Evolutionary conservation across 495 filamentous ascomycete genomes (phyloP).

Genomic region (Tuber borchii): DNA sequence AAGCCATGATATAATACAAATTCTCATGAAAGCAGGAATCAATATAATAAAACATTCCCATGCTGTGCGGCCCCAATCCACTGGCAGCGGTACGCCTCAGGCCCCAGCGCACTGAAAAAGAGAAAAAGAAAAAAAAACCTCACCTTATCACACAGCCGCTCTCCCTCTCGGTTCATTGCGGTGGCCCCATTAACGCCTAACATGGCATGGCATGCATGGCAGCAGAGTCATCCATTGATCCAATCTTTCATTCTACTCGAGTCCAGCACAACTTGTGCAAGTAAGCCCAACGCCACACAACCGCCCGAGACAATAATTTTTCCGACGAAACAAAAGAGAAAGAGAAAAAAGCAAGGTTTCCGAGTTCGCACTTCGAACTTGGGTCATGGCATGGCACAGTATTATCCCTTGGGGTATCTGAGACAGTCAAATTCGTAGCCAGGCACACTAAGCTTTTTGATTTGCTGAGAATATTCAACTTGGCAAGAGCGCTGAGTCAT

Average conservation of each 20-base stretch:
- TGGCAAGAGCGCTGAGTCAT: too few relatives aligned
- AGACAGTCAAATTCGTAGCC: too few relatives aligned
- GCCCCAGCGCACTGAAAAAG: neutral
- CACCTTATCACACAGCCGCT: neutral
- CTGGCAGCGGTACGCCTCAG: neutral
- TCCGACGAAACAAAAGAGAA: neutral
- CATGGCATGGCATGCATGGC: slow-evolving; percentile 2
- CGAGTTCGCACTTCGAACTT: neutral
- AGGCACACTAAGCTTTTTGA: too few relatives aligned
- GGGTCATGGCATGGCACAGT: too few relatives aligned
- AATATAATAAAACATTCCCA: neutral
- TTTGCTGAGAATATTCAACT: too few relatives aligned
- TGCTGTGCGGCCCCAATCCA: neutral
- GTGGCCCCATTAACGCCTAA: neutral
- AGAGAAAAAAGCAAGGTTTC: neutral
- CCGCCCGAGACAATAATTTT: neutral
- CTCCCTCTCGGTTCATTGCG: neutral
- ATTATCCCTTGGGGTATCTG: too few relatives aligned
- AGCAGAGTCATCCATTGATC: too few relatives aligned
- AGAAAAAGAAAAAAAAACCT: neutral
- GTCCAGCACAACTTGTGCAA: neutral
- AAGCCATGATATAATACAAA: neutral
- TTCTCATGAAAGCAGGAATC: neutral
- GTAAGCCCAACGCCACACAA: neutral
- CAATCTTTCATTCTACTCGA: neutral